These are phyloP conservation scores for Ajuga chamaepitys DNA, from an alignment of 257 asterid genomes.

Conservation along the genomic window DNA sequence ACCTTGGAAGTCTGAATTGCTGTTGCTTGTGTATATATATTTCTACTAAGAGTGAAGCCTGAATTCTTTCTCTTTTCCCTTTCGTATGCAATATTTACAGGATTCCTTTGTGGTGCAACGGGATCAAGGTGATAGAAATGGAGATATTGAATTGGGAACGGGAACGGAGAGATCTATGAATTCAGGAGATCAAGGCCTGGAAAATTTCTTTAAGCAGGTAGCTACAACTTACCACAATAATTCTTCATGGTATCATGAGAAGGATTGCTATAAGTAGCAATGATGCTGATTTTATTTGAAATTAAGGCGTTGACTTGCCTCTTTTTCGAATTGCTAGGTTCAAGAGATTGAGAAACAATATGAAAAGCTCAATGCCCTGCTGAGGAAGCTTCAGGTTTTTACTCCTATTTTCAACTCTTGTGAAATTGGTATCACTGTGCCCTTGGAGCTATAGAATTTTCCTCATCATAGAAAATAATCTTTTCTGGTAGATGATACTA, in stretches of 20 bases:
- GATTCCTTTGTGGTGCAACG: slow-evolving; percentile 60
- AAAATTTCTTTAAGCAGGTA: slow-evolving; percentile 85
- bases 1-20: no score
- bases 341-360: slow-evolving; percentile 86
- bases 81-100: slow-evolving; percentile 29
- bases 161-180: slow-evolving; percentile 47
- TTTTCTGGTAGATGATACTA: background rate
- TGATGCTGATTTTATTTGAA: background rate
- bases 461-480: no score
- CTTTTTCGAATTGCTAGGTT: slow-evolving; percentile 48
- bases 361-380: slow-evolving; percentile 66
- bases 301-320: slow-evolving; percentile 13
- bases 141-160: slow-evolving; percentile 86
- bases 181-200: slow-evolving; percentile 78
- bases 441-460: no score
- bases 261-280: slow-evolving; percentile 5
- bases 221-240: slow-evolving; percentile 15
- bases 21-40: background rate
- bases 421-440: background rate
- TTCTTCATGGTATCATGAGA: slow-evolving; percentile 7
- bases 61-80: background rate
- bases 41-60: background rate
- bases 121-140: slow-evolving; percentile 49
- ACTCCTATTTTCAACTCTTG: background rate
- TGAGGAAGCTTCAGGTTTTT: slow-evolving; percentile 88